Base-by-base conservation (phyloP, 1,284 basidiomycete species). In the Cryptococcus depauperatus region DNA sequence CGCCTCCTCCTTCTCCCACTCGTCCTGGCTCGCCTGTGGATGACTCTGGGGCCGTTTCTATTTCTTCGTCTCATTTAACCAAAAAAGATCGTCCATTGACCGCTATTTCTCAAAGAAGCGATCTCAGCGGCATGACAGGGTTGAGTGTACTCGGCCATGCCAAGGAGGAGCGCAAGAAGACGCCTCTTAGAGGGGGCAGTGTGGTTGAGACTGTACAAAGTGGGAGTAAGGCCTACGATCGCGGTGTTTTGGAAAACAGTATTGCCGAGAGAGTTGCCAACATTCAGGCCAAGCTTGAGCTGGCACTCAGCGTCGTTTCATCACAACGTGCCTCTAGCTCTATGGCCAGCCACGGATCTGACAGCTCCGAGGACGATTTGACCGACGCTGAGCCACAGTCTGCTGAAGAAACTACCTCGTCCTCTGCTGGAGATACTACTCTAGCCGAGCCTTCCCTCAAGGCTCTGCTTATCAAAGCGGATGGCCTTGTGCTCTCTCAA, bases 231-330 rank as follows among this genome's bases (percentile, higher is more conserved):
- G 23, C 10, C n/a, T 41, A 35, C 35, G 28, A 21, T 27, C 40
- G 27, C 25, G 44, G 49, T 34, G 37, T n/a, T 16, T 16, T 29
- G 38, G 18, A 37, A 30, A 23, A 45, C 26, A 39, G 35, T 41
- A 58, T 56, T 41, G 43, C 51, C 16, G 30, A 52, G 35, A 38
- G 54, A 14, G 48, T 58, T 22, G 54, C 51, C 1, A 49, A 35
- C 39, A 56, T 58, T 26, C 56, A 58, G 34, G 52, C 50, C 23
- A 58, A 58, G 51, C 51, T 54, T 19, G 51, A 50, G 30, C 26
- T 48, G 19, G 51, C 51, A 1, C 38, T 54, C 19, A 39, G 44
- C 22, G 41, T 52, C 6, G 46, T 48, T 14, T 44, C 50, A 5
- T 39, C 43, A 4, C 50, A 51, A 28, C 33, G 46, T 18, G 22